Conservation (phyloP, 441 rosid species). For the Croton laevigatus region DNA sequence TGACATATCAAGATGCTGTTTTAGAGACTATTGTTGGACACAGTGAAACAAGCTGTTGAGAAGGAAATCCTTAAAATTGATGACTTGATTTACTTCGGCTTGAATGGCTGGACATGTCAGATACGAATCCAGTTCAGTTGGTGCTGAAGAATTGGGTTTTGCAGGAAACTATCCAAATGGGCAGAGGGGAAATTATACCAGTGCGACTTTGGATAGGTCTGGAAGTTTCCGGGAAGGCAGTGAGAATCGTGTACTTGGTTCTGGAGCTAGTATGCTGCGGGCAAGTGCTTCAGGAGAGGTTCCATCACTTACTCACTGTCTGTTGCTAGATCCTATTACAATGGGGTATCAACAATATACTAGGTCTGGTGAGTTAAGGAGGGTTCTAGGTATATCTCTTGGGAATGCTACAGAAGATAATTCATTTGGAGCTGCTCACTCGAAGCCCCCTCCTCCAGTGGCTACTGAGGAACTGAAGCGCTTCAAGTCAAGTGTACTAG, state of each 20-base stretch:
- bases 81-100: slow-evolving; percentile 20
- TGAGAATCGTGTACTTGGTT: slow-evolving; percentile 36
- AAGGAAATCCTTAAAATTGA: slow-evolving; percentile 8
- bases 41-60: slow-evolving; percentile 7
- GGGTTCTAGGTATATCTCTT: slow-evolving; percentile 42
- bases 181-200: slow-evolving; percentile 38
- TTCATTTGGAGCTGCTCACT: slow-evolving; percentile 44
- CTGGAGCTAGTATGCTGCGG: slow-evolving; percentile 35
- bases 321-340: slow-evolving; percentile 48
- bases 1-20: slow-evolving; percentile 7
- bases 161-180: slow-evolving; percentile 45
- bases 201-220: slow-evolving; percentile 47
- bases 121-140: slow-evolving; percentile 41
- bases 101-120: slow-evolving; percentile 48
- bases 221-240: slow-evolving; percentile 52
- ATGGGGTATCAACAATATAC: slow-evolving; percentile 41
- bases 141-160: slow-evolving; percentile 42
- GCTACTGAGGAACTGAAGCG: slow-evolving; percentile 52
- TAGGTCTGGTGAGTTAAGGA: slow-evolving; percentile 43
- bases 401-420: slow-evolving; percentile 42
- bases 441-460: slow-evolving; percentile 42
- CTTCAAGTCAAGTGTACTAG: slow-evolving; percentile 37
- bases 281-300: slow-evolving; percentile 33
- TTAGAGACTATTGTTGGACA: slow-evolving; percentile 12
- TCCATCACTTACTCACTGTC: slow-evolving; percentile 27